phyloP scores from a whole-genome alignment of 768 basidiomycete genomes.

The Neoboletus brunneissimus region DNA sequence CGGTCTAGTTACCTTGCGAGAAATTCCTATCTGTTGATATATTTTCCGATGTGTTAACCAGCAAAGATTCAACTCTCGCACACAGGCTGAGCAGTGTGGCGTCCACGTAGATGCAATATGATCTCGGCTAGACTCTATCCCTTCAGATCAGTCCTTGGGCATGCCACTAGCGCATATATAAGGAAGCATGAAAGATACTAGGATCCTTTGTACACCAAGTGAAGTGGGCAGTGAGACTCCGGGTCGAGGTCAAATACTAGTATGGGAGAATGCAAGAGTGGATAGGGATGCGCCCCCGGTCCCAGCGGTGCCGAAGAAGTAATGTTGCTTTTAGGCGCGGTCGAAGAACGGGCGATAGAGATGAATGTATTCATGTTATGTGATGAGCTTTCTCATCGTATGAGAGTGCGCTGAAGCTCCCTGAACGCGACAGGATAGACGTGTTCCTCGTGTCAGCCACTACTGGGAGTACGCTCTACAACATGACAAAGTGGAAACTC shows the following conservation, averaged over 20 bases:
- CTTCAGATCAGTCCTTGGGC: neutral
- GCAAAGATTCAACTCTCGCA: neutral
- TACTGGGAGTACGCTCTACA: neutral
- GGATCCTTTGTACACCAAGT: neutral
- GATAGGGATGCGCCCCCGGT: neutral
- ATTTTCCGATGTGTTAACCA: neutral
- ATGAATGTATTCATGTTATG: neutral
- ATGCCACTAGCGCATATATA: neutral
- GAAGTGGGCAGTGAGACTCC: neutral
- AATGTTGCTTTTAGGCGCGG: neutral
- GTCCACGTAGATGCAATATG: neutral
- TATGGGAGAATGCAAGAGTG: neutral
- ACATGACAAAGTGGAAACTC: neutral
- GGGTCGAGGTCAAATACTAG: neutral
- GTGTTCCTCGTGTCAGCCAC: neutral
- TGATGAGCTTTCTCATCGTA: neutral
- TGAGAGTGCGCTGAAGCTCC: neutral
- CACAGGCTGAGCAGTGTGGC: neutral
- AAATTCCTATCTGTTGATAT: neutral
- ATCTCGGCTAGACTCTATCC: neutral
- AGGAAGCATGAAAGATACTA: neutral
- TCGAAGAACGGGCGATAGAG: neutral
- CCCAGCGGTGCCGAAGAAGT: neutral
- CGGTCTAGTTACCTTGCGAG: conserved; percentile 1
- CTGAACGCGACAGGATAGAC: neutral